Conservation (phyloP, 1,284 basidiomycete genomes). For the Tilletia caries region DNA sequence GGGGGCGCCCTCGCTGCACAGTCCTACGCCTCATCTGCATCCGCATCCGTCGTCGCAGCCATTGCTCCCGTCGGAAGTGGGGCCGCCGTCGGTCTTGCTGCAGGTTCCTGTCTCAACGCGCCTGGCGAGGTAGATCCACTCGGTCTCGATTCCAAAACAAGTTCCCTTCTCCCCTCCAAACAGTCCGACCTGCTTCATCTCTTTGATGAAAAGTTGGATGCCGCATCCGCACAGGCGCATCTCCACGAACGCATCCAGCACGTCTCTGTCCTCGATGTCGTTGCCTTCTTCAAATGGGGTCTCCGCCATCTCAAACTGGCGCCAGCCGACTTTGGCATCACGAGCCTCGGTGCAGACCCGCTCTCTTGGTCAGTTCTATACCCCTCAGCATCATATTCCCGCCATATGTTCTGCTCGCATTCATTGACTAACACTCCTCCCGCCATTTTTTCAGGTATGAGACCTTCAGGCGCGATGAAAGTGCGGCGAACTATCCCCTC, state of each 20-base stretch:
- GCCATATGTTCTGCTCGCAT: conserved; percentile 16
- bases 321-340: conserved; percentile 27
- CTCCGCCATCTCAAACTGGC: conserved; percentile 31
- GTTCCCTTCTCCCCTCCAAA: background rate
- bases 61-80: conserved; percentile 10
- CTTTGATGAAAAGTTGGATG: conserved; percentile 8
- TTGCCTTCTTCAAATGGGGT: conserved; percentile 38
- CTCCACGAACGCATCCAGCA: conserved; percentile 19
- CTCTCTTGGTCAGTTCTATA: background rate
- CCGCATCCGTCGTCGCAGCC: conserved; percentile 3
- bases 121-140: background rate
- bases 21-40: background rate
- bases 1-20: background rate
- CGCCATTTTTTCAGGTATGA: conserved; percentile 30
- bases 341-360: background rate
- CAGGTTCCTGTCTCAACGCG: conserved; percentile 2
- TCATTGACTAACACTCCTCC: background rate
- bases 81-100: background rate
- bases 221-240: background rate
- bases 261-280: conserved; percentile 34
- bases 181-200: background rate
- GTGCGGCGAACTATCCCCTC: conserved; percentile 23
- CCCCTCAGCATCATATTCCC: too few species aligned
- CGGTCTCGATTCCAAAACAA: too few species aligned
- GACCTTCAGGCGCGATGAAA: conserved; percentile 30